These are phyloP conservation scores for Thelonectria olida DNA, from an alignment of 2,329 filamentous ascomycete species.

Conservation along the genomic window DNA sequence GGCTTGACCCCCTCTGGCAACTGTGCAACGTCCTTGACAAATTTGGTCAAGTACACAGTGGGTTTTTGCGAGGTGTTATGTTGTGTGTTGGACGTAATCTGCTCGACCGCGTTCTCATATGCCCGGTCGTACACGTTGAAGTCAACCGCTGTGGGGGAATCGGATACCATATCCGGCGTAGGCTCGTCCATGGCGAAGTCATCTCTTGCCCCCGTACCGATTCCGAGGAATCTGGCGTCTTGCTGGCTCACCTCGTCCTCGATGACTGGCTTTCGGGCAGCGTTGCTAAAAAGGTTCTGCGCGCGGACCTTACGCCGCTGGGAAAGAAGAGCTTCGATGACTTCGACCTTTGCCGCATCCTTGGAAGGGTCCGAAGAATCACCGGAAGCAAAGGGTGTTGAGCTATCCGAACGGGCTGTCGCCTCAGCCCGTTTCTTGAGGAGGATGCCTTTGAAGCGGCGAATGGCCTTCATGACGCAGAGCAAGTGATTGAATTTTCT, in stretches of 20 bases:
- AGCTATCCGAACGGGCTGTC: conserved; percentile 13
- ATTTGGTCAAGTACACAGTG: conserved; percentile 59
- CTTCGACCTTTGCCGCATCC: conserved; percentile 53
- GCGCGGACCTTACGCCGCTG: conserved; percentile 55
- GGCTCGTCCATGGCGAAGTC: conserved; percentile 52
- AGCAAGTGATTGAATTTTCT: conserved; percentile 87
- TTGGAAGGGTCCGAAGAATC: conserved; percentile 36
- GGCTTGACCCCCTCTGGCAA: conserved; percentile 45
- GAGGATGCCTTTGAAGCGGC: conserved; percentile 85
- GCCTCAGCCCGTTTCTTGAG: conserved; percentile 32
- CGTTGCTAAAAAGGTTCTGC: conserved; percentile 34
- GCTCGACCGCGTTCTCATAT: conserved; percentile 79
- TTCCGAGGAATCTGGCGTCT: conserved; percentile 74
- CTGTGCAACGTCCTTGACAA: conserved; percentile 55
- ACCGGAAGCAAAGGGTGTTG: conserved; percentile 16
- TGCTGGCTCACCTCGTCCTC: conserved; percentile 72
- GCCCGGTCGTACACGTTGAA: conserved; percentile 90
- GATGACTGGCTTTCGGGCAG: conserved; percentile 48
- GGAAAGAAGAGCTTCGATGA: conserved; percentile 59
- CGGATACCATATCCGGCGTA: conserved; percentile 70
- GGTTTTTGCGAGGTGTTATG: conserved; percentile 50
- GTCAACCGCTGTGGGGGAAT: conserved; percentile 85
- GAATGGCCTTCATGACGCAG: conserved; percentile 90
- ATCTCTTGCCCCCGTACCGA: conserved; percentile 72
- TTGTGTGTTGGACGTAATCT: conserved; percentile 60